Base-by-base conservation (phyloP, 2,329 filamentous ascomycete genomes). In the Penicillium sp. region DNA sequence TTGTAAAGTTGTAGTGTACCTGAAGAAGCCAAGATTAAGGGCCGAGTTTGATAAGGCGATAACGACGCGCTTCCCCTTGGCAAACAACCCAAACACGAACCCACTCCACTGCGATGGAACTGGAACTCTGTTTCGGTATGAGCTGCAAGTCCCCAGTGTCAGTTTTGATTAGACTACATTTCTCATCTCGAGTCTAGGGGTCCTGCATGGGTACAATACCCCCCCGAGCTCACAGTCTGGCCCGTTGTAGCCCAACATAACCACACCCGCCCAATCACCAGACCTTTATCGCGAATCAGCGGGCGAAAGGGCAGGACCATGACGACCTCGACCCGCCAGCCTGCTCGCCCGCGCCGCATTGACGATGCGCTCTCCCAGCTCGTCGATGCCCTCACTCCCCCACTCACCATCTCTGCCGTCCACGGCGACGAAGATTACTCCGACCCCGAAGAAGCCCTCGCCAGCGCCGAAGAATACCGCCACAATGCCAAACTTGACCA, bases 321-420 rank as follows among this genome's bases (percentile, higher is more conserved):
- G 55, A 62, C 56, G 45, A 66, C 66, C 61, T 64, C 69, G 29
- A 56, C 63, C 46, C 64, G 66, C 44, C 65, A 66, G 28, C 53
- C 65, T 44, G 54, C 64, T 47, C 70, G 71, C 51, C 65, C 66
- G 42, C 70, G 70, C 52, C 71, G 71, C 53, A 66, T 73, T 52
- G 71, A 74, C 44, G 71, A 74, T 53, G 71, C 71, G 32, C 64
- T 74, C 51, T 69, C 67, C 47, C 71, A 73, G 56, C 65, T 74
- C 23, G 63, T 74, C 60, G 71, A 72, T 42, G 71, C 69, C 41
- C 60, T 74, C 35, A 61, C 69, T 37, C 71, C 70, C 24, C 63
- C 68, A 20, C 58, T 70, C 31, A 59, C 68, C n/a, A 57, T 63
- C 20, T 55, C 63, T 33, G 59, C 60, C 27, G 49, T 66, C 15